Base-by-base conservation (phyloP, 1,284 basidiomycete species). In the Cryptococcus sp. region DNA sequence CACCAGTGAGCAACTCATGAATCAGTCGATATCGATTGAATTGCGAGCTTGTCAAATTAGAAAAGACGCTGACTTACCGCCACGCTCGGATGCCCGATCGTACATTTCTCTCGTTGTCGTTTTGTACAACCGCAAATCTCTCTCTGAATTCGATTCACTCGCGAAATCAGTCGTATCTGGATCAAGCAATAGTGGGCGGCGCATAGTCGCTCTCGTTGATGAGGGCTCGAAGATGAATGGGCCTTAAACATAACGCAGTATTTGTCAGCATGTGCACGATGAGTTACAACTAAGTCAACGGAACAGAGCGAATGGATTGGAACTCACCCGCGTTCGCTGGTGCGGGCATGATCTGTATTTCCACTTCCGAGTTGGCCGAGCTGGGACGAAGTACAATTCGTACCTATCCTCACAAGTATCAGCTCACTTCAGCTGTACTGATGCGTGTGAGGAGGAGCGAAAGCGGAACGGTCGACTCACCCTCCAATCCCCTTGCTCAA, bases 81-180 rank as follows among this genome's bases (percentile, higher is more conserved):
- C 67, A 19, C 73, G 61, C 4, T 45, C 54, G 19, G 61, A 52
- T 1, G 71, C 72, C 3, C 44, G 52, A 39, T 72, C 69, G 62
- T 78, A 78, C 19, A 74, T 62, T 4, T 46, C 44, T 7, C 76
- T 62, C 20, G 66, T 39, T 11, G 59, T 61, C 3, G 74, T 77
- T 55, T 78, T 78, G 66, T 69, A 66, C 46, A 72, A 44, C 20
- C 74, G 52, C 38, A 56, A 58, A 52, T 64, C 59, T 13, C 29
- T 34, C 29, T 34, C 29, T 10, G 29, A 34, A 13, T 13, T 34
- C 29, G 3, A 20, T 19, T 66, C 59, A 0, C 5, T n/a, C 1
- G 38, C 48, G 3, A 54, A 16, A 1, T 57, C 38, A 6, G 55
- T 61, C 2, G 47, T 34, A 8, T 44, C 20, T 1, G 65, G 62